These are phyloP conservation scores for Lagerstroemia speciosa DNA, from an alignment of 345 rosid species.

Conservation along the genomic window DNA sequence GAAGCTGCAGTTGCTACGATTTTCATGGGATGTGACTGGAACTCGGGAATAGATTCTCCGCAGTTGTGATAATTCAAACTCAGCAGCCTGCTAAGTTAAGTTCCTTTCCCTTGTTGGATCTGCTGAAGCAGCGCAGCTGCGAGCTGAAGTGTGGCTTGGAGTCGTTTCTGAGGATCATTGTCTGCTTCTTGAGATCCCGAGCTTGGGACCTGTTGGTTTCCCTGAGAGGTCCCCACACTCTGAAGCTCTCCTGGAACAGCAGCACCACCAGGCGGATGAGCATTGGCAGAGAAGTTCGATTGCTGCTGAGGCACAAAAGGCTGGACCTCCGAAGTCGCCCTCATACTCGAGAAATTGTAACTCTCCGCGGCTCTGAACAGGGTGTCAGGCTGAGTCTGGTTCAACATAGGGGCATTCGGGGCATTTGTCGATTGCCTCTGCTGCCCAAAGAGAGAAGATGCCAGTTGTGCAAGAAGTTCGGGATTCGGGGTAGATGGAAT, in stretches of 20 bases:
- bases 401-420: constrained; percentile 21
- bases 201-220: constrained; percentile 30
- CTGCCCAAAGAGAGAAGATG: constrained; percentile 54
- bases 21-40: not conserved
- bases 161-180: constrained; percentile 75
- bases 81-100: constrained; percentile 22
- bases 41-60: not conserved
- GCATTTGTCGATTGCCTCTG: constrained; percentile 36
- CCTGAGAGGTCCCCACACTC: constrained; percentile 15
- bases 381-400: constrained; percentile 27
- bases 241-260: constrained; percentile 20
- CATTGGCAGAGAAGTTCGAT: constrained; percentile 16
- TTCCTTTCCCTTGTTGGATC: constrained; percentile 76
- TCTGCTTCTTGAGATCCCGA: constrained; percentile 43
- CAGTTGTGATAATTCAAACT: not conserved
- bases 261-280: not conserved
- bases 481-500: constrained; percentile 29
- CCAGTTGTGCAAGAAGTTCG: constrained; percentile 64
- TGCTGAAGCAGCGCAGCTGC: constrained; percentile 97
- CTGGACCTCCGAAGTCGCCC: constrained; percentile 27
- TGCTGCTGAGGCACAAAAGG: constrained; percentile 41
- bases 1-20: no score
- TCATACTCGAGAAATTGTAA: constrained; percentile 32
- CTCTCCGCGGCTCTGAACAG: constrained; percentile 26
- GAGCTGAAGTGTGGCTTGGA: constrained; percentile 84